Base-by-base conservation (phyloP, 139 green algal genomes). In the Chlorella sp. region DNA sequence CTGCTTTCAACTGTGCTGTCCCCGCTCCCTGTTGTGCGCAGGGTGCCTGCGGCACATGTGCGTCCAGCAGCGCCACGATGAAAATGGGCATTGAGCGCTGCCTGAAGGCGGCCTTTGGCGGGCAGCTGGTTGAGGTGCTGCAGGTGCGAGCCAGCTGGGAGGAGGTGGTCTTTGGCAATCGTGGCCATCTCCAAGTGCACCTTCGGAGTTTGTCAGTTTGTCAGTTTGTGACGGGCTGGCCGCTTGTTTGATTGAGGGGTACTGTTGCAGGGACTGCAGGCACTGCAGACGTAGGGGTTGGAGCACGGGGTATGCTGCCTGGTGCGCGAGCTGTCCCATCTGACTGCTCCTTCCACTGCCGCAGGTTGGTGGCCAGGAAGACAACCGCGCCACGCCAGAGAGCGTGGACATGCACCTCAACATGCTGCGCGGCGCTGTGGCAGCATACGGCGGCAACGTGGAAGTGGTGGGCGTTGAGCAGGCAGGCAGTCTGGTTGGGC, bases 81-180 rank as follows among this genome's bases (percentile, higher is more conserved):
- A 96, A 97, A 87, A 97, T 98, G 93, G 96, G 96, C 87, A 98
- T 99, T 56, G 96, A 99, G 90, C 82, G 91, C 17, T 83, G 90
- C 7, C 91, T 98, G 5, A 85, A 86, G 73, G 76, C 68, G 16
- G 80, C 86, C 12, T 95, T 95, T 88, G 91, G 89, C 2, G 84
- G 87, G 63, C 51, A 86, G 57, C 57, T 95, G 39, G 83, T 84
- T 63, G 82, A 89, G 51, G 88, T 95, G 41, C 62, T 93, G 34
- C 64, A 91, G 65, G 70, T 84, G 21, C n/a, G n/a, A n/a, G n/a
- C n/a, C n/a, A n/a, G n/a, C n/a, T n/a, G n/a, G n/a, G n/a, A n/a
- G n/a, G n/a, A n/a, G n/a, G n/a, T n/a, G n/a, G n/a, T n/a, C n/a
- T n/a, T n/a, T n/a, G n/a, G n/a, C n/a, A n/a, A n/a, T n/a, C n/a